These are phyloP conservation scores for Pneumocystis jirovecii DNA, from an alignment of 1,139 yeast genomes.

Conservation along the genomic window DNA sequence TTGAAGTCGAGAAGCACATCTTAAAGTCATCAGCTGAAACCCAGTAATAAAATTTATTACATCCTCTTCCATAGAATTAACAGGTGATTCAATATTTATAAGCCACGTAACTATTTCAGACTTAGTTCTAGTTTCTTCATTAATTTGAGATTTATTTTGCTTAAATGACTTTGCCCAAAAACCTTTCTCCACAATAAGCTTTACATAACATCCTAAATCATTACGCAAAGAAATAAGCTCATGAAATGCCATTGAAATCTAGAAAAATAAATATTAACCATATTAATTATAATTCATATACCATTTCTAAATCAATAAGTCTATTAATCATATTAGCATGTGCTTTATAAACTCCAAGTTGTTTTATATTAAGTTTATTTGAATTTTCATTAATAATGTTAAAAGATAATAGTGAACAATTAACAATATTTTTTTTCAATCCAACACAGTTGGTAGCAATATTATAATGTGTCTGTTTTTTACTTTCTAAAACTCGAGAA, in stretches of 20 bases:
- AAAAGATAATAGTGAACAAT: neutral
- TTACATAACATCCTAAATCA: neutral
- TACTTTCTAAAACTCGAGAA: neutral
- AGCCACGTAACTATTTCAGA: neutral
- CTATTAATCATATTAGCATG: neutral
- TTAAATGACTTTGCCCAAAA: neutral
- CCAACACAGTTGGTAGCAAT: neutral
- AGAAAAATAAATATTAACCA: neutral
- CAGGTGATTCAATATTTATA: neutral
- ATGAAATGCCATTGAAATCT: neutral
- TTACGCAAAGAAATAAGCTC: neutral
- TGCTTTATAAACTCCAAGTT: neutral
- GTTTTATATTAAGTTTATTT: neutral
- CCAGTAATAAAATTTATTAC: neutral
- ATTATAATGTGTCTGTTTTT: neutral
- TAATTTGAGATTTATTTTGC: neutral
- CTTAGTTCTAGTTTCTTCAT: neutral
- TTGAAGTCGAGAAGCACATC: neutral
- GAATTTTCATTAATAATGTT: neutral
- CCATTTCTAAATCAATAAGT: neutral
- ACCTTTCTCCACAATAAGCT: neutral
- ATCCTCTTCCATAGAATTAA: neutral
- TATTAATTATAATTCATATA: neutral
- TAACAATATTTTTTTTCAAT: neutral
- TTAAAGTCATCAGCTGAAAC: neutral